Conservation (phyloP, 768 basidiomycete species). For the Termitomyces sp. region DNA sequence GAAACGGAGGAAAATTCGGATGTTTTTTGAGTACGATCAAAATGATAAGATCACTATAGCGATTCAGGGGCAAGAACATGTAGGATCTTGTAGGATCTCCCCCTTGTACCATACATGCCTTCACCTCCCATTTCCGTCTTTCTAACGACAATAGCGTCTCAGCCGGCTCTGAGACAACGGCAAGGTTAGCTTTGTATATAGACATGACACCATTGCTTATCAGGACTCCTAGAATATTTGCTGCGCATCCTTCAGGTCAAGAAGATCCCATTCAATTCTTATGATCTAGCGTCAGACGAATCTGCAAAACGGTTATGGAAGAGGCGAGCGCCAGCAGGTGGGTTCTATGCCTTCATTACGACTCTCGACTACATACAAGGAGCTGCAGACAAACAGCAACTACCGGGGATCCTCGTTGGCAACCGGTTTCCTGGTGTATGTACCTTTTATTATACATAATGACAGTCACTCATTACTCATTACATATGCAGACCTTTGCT, state of each 20-base stretch:
- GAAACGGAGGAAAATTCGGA: not conserved
- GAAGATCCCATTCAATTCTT: slow-evolving; percentile 79
- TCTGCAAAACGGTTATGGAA: slow-evolving; percentile 79
- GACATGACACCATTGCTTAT: not conserved
- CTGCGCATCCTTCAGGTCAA: slow-evolving; percentile 81
- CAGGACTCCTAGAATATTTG: slow-evolving; percentile 59
- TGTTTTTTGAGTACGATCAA: not conserved
- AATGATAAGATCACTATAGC: slow-evolving; percentile 5
- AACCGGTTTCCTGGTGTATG: slow-evolving; percentile 75
- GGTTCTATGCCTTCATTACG: slow-evolving; percentile 13
- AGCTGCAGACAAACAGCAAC: slow-evolving; percentile 70
- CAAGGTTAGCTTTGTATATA: slow-evolving; percentile 48
- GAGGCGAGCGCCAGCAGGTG: slow-evolving; percentile 73
- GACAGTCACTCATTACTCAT: slow-evolving; percentile 9
- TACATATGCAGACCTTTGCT: slow-evolving; percentile 52
- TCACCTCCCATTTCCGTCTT: slow-evolving; percentile 84
- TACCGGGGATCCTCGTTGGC: slow-evolving; percentile 83
- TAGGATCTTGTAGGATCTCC: not conserved
- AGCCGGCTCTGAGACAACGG: slow-evolving; percentile 71
- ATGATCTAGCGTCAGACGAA: slow-evolving; percentile 84
- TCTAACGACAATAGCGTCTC: slow-evolving; percentile 86
- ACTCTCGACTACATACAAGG: not conserved
- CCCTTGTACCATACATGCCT: slow-evolving; percentile 42
- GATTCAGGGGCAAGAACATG: not conserved
- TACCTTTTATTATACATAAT: slow-evolving; percentile 14